phyloP scores from a whole-genome alignment of 768 basidiomycete genomes.

The Amylocystis lapponica region DNA sequence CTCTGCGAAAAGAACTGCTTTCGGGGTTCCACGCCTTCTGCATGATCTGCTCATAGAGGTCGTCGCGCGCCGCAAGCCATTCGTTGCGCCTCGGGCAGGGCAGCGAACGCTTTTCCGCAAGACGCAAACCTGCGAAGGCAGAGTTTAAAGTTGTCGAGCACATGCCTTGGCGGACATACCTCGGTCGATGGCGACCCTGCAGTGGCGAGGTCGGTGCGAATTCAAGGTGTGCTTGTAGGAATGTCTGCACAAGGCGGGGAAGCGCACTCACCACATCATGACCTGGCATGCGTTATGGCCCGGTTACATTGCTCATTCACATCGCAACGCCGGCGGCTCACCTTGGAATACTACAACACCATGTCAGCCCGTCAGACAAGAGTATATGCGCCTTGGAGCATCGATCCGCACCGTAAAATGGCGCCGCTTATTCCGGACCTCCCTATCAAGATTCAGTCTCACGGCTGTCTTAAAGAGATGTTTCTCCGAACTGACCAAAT shows the following conservation, averaged over 20 bases:
- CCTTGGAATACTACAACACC: slow-evolving; percentile 67
- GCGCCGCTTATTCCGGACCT: slow-evolving; percentile 79
- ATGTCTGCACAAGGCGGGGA: background rate
- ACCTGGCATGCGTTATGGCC: slow-evolving; percentile 45
- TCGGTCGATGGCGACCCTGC: slow-evolving; percentile 91
- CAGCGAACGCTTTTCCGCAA: slow-evolving; percentile 92
- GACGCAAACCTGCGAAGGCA: slow-evolving; percentile 53
- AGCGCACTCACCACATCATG: slow-evolving; percentile 81
- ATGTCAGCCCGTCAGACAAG: background rate
- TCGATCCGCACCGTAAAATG: slow-evolving; percentile 70
- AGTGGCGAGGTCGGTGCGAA: background rate
- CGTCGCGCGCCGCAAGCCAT: slow-evolving; percentile 76
- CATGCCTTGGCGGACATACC: slow-evolving; percentile 37
- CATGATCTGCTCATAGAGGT: slow-evolving; percentile 92
- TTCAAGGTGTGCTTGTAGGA: background rate
- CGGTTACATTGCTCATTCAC: background rate
- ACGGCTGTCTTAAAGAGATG: too few relatives aligned
- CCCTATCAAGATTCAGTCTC: slow-evolving; percentile 60
- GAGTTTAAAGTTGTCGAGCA: background rate
- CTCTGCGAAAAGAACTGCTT: slow-evolving; percentile 76
- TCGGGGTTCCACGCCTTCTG: slow-evolving; percentile 77
- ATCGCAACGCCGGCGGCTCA: slow-evolving; percentile 21
- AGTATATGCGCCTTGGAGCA: background rate
- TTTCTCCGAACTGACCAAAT: slow-evolving; percentile 78
- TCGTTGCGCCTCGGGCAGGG: slow-evolving; percentile 69